These are phyloP conservation scores for Zychaea mexicana DNA, from an alignment of 371 early-diverging fungal genomes.

Conservation along the genomic window DNA sequence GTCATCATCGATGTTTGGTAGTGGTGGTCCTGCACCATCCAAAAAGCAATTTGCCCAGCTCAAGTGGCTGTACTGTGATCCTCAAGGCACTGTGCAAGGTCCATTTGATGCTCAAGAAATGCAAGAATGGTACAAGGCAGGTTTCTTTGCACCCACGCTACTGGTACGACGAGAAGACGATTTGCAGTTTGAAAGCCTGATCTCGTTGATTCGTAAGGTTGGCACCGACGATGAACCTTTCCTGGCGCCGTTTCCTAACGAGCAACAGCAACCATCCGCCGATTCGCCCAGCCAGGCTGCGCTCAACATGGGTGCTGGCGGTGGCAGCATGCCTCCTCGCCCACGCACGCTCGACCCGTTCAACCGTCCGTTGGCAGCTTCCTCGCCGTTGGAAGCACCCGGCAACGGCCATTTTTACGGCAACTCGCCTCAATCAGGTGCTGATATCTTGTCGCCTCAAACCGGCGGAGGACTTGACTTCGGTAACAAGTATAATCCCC, in stretches of 20 bases:
- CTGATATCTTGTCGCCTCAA: conserved; percentile 13
- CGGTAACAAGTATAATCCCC: conserved; percentile 33
- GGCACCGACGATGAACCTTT: conserved; percentile 71
- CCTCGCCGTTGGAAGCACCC: conserved; percentile 21
- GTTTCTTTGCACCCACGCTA: conserved; percentile 75
- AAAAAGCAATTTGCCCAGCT: conserved; percentile 2
- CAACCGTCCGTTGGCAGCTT: conserved; percentile 18
- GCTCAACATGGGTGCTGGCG: conserved; percentile 10
- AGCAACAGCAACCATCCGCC: neutral
- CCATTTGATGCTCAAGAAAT: conserved; percentile 82
- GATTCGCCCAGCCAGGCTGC: conserved; percentile 10
- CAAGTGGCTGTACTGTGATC: conserved; percentile 82
- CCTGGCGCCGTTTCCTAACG: conserved; percentile 40
- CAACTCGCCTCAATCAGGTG: neutral
- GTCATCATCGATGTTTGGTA: neutral
- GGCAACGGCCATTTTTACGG: conserved; percentile 20
- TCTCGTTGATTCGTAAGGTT: conserved; percentile 58
- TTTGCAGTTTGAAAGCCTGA: conserved; percentile 68
- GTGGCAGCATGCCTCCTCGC: conserved; percentile 10
- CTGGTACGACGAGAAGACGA: conserved; percentile 78
- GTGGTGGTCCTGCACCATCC: neutral
- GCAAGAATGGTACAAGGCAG: conserved; percentile 87
- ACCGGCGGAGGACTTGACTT: conserved; percentile 17
- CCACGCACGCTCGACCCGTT: conserved; percentile 25
- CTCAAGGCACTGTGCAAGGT: conserved; percentile 76